Evolutionary conservation across 176 grass and related monocot species (phyloP), one percentile per base, ranked within the genome.

Genomic region (Oryza australiensis): DNA sequence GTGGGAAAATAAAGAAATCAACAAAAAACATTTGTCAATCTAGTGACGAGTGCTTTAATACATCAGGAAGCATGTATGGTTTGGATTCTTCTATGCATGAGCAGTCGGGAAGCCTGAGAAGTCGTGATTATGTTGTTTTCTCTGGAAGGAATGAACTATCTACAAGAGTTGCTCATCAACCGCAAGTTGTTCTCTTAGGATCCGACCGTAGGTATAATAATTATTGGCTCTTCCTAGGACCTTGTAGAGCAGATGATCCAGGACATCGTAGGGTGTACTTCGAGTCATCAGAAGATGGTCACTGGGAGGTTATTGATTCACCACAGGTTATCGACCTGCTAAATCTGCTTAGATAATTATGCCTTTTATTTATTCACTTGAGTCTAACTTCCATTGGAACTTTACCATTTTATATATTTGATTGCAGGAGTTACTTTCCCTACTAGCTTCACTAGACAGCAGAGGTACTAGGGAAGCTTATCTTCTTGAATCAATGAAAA

Each of bases 161-260:
- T 87, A 72, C 65, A 80, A 71, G 84, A 40, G 51, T 69, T 87
- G 75, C 66, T 45, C 85, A 91, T 64, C 87, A 64, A 78, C 81
- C 90, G 76, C 93, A 99, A 85, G 78, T 80, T 74, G 82, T 99
- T 88, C 79, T 75, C 83, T 84, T 96, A 77, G 96, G 96, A 72
- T 99, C 91, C 32, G 96, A 95, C 65, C 86, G 93, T 53, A 87
- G 96, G 80, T 99, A 95, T 87, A 95, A 99, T 75, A 92, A 89
- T 74, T 99, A 95, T 66, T 99, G 93, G 92, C 96, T 95, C 45
- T 99, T 99, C 62, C 87, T 99, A 86, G 93, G 96, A 67, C 93
- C 87, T 53, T 99, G 93, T 80, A 84, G 67, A 42, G 75, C 77
- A 81, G 84, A 88, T 87, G 96, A 99, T 88, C 96, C 93, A 72